Conservation (phyloP, 257 asterid genomes). For the Solanum gandarillasii region DNA sequence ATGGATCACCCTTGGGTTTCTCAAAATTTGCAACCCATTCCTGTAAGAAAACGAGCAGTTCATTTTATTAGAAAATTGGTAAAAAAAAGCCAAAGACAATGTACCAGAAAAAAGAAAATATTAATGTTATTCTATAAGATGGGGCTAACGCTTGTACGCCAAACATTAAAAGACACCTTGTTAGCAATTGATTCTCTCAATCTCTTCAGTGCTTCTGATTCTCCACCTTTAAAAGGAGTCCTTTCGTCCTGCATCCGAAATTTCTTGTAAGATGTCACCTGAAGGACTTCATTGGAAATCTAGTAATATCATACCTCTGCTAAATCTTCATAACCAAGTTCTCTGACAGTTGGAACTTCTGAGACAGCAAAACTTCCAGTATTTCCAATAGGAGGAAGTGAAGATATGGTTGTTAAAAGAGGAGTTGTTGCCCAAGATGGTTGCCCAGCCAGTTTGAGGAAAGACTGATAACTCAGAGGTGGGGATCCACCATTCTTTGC, state of each 20-base stretch:
- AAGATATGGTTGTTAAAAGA: slow-evolving; percentile 23
- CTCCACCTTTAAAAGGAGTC: slow-evolving; percentile 89
- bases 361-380: slow-evolving; percentile 30
- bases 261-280: background rate
- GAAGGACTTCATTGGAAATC: background rate
- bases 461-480: slow-evolving; percentile 79
- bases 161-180: slow-evolving; percentile 32
- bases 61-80: background rate
- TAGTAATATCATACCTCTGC: slow-evolving; percentile 34
- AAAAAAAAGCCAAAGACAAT: background rate
- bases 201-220: slow-evolving; percentile 83
- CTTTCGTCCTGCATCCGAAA: slow-evolving; percentile 38
- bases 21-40: slow-evolving; percentile 93
- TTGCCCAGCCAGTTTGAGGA: slow-evolving; percentile 75
- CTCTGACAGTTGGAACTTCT: slow-evolving; percentile 64
- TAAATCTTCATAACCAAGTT: slow-evolving; percentile 66
- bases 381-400: slow-evolving; percentile 68
- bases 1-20: slow-evolving; percentile 97
- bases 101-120: background rate
- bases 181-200: slow-evolving; percentile 54
- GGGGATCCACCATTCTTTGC: slow-evolving; percentile 83
- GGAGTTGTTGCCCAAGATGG: slow-evolving; percentile 75
- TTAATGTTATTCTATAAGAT: background rate
- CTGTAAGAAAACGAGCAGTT: slow-evolving; percentile 26
- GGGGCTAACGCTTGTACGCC: background rate